phyloP scores from a whole-genome alignment of 306 rosid species.

The Fragaria nilgerrensis region DNA sequence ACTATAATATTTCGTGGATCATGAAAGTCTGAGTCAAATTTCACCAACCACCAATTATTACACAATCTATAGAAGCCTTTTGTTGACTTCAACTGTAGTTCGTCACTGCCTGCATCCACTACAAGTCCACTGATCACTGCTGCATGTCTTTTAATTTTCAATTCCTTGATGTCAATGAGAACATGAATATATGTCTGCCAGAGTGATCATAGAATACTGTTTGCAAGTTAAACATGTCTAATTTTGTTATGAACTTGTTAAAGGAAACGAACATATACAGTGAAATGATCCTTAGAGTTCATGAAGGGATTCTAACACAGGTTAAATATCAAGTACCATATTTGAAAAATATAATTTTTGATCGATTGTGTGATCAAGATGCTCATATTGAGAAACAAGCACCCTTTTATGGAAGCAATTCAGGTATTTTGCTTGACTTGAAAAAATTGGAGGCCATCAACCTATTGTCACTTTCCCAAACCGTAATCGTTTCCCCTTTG shows the following conservation, averaged over 20 bases:
- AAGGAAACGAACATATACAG: background rate
- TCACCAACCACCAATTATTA: background rate
- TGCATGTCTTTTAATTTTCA: background rate
- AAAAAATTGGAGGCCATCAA: background rate
- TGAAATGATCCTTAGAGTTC: background rate
- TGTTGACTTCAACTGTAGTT: constrained; percentile 13
- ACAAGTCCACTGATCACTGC: background rate
- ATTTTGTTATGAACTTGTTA: background rate
- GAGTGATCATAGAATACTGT: background rate
- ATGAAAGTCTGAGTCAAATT: background rate
- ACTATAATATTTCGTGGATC: background rate
- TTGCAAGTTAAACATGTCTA: background rate
- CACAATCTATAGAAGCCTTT: background rate
- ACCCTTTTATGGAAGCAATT: background rate
- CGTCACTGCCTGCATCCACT: background rate
- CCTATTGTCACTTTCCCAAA: background rate
- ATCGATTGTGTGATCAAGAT: background rate
- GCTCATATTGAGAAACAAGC: background rate
- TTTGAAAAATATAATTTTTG: background rate
- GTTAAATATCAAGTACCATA: background rate
- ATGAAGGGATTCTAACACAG: background rate
- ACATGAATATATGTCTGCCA: background rate
- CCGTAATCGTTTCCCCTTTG: background rate
- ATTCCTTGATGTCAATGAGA: background rate
- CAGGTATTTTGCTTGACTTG: background rate